A percentile compares a stretch with the other conserved stretches of the same genome.
These are phyloP conservation scores for Musa itinerans DNA, from an alignment of 176 grass and related monocot genomes.

Conservation along the genomic window DNA sequence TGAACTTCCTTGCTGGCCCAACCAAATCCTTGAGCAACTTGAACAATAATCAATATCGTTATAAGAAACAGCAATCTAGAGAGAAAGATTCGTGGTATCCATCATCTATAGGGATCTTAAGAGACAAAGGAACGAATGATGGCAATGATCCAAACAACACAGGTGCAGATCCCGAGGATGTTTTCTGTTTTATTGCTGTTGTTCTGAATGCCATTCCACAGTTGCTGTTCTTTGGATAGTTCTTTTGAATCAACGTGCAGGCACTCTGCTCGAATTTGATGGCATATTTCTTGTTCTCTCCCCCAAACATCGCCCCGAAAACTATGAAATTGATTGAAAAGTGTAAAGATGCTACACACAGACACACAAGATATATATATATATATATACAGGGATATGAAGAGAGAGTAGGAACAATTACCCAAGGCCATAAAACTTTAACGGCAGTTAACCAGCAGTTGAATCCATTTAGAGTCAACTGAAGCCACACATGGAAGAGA, in stretches of 20 bases:
- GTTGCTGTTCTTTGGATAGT: slow-evolving; percentile 20
- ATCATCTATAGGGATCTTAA: slow-evolving; percentile 47
- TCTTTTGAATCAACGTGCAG: slow-evolving; percentile 19
- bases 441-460: slow-evolving; percentile 42
- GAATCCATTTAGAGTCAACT: slow-evolving; percentile 35
- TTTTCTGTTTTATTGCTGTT: slow-evolving; percentile 27
- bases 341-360: neutral
- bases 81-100: slow-evolving; percentile 45
- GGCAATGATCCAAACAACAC: slow-evolving; percentile 30
- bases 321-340: slow-evolving; percentile 21
- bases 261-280: slow-evolving; percentile 10
- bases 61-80: slow-evolving; percentile 15
- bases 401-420: slow-evolving; percentile 7
- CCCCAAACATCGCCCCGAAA: slow-evolving; percentile 13
- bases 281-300: slow-evolving; percentile 12
- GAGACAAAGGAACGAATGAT: slow-evolving; percentile 71
- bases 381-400: neutral
- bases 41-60: neutral
- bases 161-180: slow-evolving; percentile 20
- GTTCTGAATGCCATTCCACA: slow-evolving; percentile 53
- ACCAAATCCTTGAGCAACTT: neutral
- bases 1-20: neutral
- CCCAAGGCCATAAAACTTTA: slow-evolving; percentile 47
- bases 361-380: neutral
- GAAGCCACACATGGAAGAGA: neutral